Conservation (phyloP, 148 eudicot genomes). For the Rhododendron vialii region DNA sequence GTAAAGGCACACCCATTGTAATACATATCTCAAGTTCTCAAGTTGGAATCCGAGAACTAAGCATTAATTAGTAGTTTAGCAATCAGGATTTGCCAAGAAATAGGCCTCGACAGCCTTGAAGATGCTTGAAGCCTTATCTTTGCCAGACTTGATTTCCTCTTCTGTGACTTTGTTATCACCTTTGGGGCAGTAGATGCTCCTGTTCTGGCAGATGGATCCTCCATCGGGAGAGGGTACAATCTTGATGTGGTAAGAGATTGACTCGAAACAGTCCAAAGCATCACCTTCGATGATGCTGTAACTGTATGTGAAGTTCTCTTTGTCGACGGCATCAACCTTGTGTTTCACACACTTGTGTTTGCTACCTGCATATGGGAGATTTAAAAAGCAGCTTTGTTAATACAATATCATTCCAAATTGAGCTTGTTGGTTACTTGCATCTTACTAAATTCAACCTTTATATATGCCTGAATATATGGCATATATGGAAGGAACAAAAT, state of each 20-base stretch:
- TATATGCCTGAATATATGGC: background rate
- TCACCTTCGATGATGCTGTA: background rate
- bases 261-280: background rate
- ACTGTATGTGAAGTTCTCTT: background rate
- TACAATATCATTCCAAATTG: background rate
- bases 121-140: background rate
- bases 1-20: background rate
- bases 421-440: background rate
- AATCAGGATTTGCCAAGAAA: background rate
- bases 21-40: background rate
- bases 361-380: background rate
- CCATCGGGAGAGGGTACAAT: background rate
- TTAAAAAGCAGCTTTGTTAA: background rate
- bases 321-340: background rate
- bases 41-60: background rate
- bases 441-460: no score
- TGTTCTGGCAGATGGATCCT: background rate
- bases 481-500: background rate
- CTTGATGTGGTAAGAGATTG: background rate
- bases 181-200: background rate
- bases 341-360: background rate
- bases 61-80: background rate
- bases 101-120: constrained; percentile 1
- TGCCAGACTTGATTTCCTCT: background rate
- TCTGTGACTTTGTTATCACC: background rate